phyloP scores from a whole-genome alignment of 257 asterid species.

The Ballota nigra region DNA sequence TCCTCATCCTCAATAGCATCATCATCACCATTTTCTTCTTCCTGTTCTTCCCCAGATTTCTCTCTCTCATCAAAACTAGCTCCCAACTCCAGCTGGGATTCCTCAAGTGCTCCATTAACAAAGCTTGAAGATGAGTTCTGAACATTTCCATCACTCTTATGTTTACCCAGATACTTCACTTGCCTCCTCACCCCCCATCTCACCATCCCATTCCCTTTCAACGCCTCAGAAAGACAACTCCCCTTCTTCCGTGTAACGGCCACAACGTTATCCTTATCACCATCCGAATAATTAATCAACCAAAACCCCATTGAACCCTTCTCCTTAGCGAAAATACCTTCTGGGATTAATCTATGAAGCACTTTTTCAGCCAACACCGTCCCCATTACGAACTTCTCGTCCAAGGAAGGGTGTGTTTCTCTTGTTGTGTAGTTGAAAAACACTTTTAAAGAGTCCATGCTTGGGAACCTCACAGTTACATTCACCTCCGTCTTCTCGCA shows the following conservation, averaged over 20 bases:
- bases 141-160: slow-evolving; percentile 31
- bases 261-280: slow-evolving; percentile 21
- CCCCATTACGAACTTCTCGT: slow-evolving; percentile 83
- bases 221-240: slow-evolving; percentile 41
- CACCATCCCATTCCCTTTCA: slow-evolving; percentile 63
- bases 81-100: slow-evolving; percentile 21
- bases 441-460: slow-evolving; percentile 59
- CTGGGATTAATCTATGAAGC: slow-evolving; percentile 51
- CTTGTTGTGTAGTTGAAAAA: slow-evolving; percentile 57
- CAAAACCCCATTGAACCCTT: slow-evolving; percentile 64
- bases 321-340: slow-evolving; percentile 43
- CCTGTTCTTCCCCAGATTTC: slow-evolving; percentile 17
- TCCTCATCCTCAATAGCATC: slow-evolving; percentile 27
- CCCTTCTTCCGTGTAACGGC: slow-evolving; percentile 32
- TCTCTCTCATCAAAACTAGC: slow-evolving; percentile 22
- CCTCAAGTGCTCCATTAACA: slow-evolving; percentile 34
- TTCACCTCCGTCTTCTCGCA: slow-evolving; percentile 63
- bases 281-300: slow-evolving; percentile 35
- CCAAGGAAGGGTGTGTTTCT: slow-evolving; percentile 79
- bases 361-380: slow-evolving; percentile 52
- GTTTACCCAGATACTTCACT: slow-evolving; percentile 75
- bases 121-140: slow-evolving; percentile 51
- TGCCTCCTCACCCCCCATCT: slow-evolving; percentile 83
- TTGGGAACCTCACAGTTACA: slow-evolving; percentile 71
- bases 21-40: slow-evolving; percentile 21